These are phyloP conservation scores for Scheffersomyces spartinae DNA, from an alignment of 805 yeast genomes.

Conservation along the genomic window DNA sequence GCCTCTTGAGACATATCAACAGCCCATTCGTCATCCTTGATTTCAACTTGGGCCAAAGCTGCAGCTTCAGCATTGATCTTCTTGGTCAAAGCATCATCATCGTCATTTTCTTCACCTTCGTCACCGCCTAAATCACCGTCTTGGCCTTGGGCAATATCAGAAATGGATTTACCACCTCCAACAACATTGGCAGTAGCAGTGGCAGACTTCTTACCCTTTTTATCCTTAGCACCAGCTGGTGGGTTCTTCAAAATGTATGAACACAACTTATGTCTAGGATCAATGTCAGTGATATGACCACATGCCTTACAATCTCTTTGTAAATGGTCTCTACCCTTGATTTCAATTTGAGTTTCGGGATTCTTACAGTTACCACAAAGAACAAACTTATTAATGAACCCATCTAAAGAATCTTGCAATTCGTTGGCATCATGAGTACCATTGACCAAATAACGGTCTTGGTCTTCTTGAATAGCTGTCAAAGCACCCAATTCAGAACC, in stretches of 20 bases:
- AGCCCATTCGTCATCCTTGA: conserved; percentile 92
- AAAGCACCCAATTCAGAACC: conserved; percentile 98
- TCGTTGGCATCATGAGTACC: conserved; percentile 88
- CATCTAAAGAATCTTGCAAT: conserved; percentile 89
- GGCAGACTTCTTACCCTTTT: conserved; percentile 67
- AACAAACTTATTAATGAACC: conserved; percentile 85
- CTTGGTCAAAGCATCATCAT: conserved; percentile 65
- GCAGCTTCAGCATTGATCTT: conserved; percentile 81
- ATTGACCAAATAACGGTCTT: conserved; percentile 84
- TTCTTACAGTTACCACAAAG: conserved; percentile 91
- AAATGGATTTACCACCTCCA: conserved; percentile 75
- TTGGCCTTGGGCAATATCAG: conserved; percentile 59
- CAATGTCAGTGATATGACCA: conserved; percentile 79
- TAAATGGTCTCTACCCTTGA: conserved; percentile 63
- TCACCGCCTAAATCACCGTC: conserved; percentile 14
- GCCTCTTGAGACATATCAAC: conserved; percentile 97
- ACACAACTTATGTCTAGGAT: conserved; percentile 78
- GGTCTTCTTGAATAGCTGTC: conserved; percentile 67
- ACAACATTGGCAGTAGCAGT: conserved; percentile 84
- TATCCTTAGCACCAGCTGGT: conserved; percentile 45
- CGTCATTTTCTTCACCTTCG: conserved; percentile 38
- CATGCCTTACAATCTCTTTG: conserved; percentile 97
- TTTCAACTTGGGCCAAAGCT: conserved; percentile 48
- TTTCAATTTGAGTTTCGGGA: conserved; percentile 89
- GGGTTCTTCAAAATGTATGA: conserved; percentile 86